phyloP scores from a whole-genome alignment of 345 rosid species.

The Cochlearia excelsa region DNA sequence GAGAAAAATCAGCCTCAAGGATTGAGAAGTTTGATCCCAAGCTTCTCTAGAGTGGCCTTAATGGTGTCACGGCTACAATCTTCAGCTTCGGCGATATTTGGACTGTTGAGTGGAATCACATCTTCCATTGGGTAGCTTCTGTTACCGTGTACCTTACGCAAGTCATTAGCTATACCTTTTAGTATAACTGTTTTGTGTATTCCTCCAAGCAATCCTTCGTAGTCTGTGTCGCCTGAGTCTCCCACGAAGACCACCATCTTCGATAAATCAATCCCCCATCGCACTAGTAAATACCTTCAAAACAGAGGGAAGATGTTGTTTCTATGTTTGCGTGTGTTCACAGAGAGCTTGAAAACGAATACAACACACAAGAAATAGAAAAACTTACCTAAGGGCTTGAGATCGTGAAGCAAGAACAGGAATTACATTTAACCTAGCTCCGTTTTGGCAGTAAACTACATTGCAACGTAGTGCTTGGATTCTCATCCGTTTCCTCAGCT shows the following conservation, averaged over 20 bases:
- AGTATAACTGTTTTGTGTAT: slow-evolving; percentile 55
- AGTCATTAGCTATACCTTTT: slow-evolving; percentile 46
- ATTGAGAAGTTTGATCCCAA: slow-evolving; percentile 26
- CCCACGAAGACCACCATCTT: slow-evolving; percentile 61
- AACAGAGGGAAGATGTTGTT: slow-evolving; percentile 4
- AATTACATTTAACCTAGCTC: slow-evolving; percentile 58
- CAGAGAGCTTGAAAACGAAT: not conserved
- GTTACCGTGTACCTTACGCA: slow-evolving; percentile 44
- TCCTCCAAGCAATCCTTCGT: slow-evolving; percentile 72
- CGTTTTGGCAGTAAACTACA: slow-evolving; percentile 60
- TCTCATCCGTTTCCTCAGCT: slow-evolving; percentile 64
- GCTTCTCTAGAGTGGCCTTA: slow-evolving; percentile 27
- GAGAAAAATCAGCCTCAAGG: slow-evolving; percentile 16
- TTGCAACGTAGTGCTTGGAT: slow-evolving; percentile 71
- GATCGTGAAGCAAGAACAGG: slow-evolving; percentile 77
- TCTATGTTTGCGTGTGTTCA: not conserved
- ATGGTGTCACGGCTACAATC: slow-evolving; percentile 30
- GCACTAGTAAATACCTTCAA: slow-evolving; percentile 65
- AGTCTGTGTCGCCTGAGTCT: slow-evolving; percentile 73
- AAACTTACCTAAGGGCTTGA: slow-evolving; percentile 70
- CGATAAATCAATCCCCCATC: slow-evolving; percentile 63
- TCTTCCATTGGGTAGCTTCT: slow-evolving; percentile 67
- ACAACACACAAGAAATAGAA: too few species aligned
- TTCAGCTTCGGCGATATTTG: slow-evolving; percentile 41
- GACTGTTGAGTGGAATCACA: slow-evolving; percentile 50